These are phyloP conservation scores for Parietichytrium sp. DNA, from an alignment of 108 stramenopile genomes.

Conservation along the genomic window DNA sequence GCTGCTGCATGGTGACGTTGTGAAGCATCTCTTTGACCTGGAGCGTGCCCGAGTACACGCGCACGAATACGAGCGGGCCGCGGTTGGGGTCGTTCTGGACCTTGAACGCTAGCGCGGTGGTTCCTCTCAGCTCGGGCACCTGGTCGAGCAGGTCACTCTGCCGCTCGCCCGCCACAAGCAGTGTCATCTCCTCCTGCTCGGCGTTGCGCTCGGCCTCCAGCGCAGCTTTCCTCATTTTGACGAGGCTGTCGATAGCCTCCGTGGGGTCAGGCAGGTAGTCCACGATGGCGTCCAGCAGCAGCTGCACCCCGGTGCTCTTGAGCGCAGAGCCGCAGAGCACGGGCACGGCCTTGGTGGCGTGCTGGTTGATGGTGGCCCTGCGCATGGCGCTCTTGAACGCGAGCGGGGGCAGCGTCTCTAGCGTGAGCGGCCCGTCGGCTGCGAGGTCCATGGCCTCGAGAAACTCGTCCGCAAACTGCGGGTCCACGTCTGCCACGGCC, in stretches of 20 bases:
- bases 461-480: conserved; percentile 74
- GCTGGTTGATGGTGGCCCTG: conserved; percentile 65
- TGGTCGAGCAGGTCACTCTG: not conserved
- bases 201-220: conserved; percentile 26
- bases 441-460: conserved; percentile 69
- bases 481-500: conserved; percentile 77
- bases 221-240: not conserved
- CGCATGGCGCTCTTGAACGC: conserved; percentile 74
- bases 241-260: conserved; percentile 52
- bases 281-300: conserved; percentile 83
- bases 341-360: conserved; percentile 76
- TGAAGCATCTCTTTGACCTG: conserved; percentile 80
- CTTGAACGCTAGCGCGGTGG: conserved; percentile 95
- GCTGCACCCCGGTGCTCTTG: conserved; percentile 84
- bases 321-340: conserved; percentile 91
- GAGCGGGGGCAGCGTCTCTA: conserved; percentile 76
- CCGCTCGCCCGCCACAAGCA: conserved; percentile 1
- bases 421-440: conserved; percentile 60
- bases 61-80: conserved; percentile 86
- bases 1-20: conserved; percentile 68
- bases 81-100: conserved; percentile 93
- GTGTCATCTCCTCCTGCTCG: not conserved
- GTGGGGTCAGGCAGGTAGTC: conserved; percentile 89
- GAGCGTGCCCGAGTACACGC: conserved; percentile 91
- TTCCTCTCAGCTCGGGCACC: conserved; percentile 45